Evolutionary conservation across 352 stramenopile species (phyloP), one percentile per base, ranked within the genome.

Genomic region (Phytopythium kandeliae): DNA sequence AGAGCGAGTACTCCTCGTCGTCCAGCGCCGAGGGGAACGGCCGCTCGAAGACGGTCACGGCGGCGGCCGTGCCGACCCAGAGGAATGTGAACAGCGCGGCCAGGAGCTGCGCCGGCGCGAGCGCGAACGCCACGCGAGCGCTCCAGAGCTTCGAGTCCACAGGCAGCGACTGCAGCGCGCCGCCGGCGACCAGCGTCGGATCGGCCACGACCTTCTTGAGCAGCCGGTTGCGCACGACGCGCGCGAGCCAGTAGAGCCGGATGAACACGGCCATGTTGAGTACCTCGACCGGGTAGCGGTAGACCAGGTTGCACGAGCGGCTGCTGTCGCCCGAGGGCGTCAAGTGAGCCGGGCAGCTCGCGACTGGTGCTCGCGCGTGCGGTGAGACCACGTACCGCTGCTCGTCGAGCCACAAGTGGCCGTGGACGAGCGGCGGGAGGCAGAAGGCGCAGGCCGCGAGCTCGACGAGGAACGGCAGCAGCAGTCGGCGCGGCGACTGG

Each of bases 211-310:
- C 24, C 47, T 66, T 55, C 15, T 71, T 65, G 37, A 76, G 62
- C 8, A 87, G 38, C 11, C 62, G 58, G 57, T 84, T 85, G 26
- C 74, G 74, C 35, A 85, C 54, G 13, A 79, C 48, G 7, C 76
- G 71, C n/a, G 61, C 61, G 48, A 82, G 63, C 69, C 74, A 84
- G 49, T 87, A 87, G 15, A 87, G 61, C 21, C 76, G 74, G 26
- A 77, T 46, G 26, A 87, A 49, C 21, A 84, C 74, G 17, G 73
- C 15, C 48, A 87, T 72, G 57, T 87, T 87, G 24, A 83, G 36
- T 7, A 87, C 73, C 59, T 87, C 76, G 25, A 82, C 44, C 15
- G 73, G 73, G 31, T 87, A 87, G 9, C 51, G 53, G 43, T 87
- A 87, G 13, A 58, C 51, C 11, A 87, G 56, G 0, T 64, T 55